These are phyloP conservation scores for Candida multigemmis DNA, from an alignment of 805 yeast genomes.

Conservation along the genomic window DNA sequence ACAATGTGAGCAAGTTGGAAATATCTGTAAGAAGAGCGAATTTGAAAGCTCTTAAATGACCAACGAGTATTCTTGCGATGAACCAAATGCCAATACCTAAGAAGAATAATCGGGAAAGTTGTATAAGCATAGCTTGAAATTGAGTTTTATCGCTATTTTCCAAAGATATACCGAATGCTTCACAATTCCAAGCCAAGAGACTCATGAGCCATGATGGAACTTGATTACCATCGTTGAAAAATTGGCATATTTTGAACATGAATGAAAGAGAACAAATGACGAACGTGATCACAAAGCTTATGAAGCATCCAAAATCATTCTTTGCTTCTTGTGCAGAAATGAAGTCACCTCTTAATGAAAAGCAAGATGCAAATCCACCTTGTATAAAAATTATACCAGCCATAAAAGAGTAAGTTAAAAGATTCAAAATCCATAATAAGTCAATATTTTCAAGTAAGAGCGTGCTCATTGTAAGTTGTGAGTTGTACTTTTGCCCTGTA, in stretches of 20 bases:
- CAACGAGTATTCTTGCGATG: conserved; percentile 17
- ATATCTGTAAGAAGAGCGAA: conserved; percentile 25
- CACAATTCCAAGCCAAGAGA: conserved; percentile 18
- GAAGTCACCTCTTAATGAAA: conserved; percentile 7
- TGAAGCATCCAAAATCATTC: conserved; percentile 16
- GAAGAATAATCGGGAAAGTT: conserved; percentile 16
- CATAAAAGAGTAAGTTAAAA: conserved; percentile 25
- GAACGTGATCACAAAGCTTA: conserved; percentile 38
- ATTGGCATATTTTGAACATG: conserved; percentile 47
- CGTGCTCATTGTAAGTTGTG: conserved; percentile 26
- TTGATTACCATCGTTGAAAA: conserved; percentile 42
- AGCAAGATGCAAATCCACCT: conserved; percentile 15
- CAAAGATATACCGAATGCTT: conserved; percentile 15
- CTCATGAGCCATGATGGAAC: conserved; percentile 33
- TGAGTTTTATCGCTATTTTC: conserved; percentile 7
- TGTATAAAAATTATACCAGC: conserved; percentile 12
- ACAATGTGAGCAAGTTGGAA: conserved; percentile 23
- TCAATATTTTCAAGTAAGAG: conserved; percentile 23
- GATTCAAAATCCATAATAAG: conserved; percentile 40
- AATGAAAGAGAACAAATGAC: conserved; percentile 37
- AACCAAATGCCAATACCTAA: conserved; percentile 19
- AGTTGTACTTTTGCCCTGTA: conserved; percentile 76
- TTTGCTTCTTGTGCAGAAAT: conserved; percentile 4
- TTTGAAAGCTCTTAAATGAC: conserved; percentile 12
- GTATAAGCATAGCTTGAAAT: conserved; percentile 6